These are phyloP conservation scores for Ambrosiella xylebori DNA, from an alignment of 2,329 filamentous ascomycete species.

Conservation along the genomic window DNA sequence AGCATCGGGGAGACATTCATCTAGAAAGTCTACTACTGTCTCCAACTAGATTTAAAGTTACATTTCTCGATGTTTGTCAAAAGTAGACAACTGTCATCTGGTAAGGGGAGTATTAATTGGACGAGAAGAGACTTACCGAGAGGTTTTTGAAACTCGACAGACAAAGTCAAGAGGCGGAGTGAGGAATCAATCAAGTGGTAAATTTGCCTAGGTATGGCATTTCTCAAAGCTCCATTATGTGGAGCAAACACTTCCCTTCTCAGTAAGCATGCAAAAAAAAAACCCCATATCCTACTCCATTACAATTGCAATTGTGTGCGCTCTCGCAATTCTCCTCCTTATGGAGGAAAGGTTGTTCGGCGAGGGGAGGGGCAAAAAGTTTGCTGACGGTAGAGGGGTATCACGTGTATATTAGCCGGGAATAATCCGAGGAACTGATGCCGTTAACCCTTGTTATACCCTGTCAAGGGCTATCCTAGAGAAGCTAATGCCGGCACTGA, in stretches of 20 bases:
- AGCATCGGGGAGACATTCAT: too few relatives aligned
- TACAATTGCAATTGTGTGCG: neutral
- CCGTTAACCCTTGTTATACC: neutral
- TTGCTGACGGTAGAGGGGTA: neutral
- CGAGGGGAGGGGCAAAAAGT: slow-evolving; percentile 2
- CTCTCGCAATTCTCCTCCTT: neutral
- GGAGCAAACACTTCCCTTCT: neutral
- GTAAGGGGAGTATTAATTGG: neutral
- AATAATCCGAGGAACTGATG: neutral
- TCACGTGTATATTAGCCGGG: slow-evolving; percentile 8
- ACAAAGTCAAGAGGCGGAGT: neutral
- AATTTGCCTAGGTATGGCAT: neutral
- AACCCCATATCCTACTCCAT: neutral
- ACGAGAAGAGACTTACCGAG: neutral
- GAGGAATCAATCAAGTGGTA: neutral
- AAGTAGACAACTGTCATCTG: neutral
- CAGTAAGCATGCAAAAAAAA: neutral
- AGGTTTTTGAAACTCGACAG: slow-evolving; percentile 8
- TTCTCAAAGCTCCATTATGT: neutral
- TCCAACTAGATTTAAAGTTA: too few relatives aligned
- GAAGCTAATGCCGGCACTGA: too few relatives aligned
- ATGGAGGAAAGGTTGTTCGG: neutral
- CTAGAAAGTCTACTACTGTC: too few relatives aligned
- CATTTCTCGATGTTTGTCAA: too few relatives aligned
- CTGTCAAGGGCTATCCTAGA: too few relatives aligned